Base-by-base conservation (phyloP, 106 monocot species). In the Dioscorea dumetorum region DNA sequence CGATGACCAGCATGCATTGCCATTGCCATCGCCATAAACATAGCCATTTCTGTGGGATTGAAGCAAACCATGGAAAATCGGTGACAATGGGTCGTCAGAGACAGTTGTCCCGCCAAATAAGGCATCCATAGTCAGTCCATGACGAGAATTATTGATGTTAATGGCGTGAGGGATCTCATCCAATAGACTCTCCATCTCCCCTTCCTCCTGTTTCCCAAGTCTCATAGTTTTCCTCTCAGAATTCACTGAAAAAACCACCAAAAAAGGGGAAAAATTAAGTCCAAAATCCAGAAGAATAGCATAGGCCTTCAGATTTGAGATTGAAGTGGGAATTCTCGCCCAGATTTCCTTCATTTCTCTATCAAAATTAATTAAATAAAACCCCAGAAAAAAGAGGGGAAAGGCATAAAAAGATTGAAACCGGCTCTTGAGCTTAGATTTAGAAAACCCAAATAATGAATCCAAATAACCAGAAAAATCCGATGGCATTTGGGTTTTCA, bases 151-250 rank as follows among this genome's bases (percentile, higher is more conserved):
- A 12, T 63, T 9, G 8, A 32, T 15, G 23, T 31, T 33, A 32
- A 32, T 63, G 12, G 62, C 62, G 33, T 63, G 66, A 51, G 66
- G 66, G 66, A 66, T 66, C 66, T 66, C 66, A 51, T 66, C 50
- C 24, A 66, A 24, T 3, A 66, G 66, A 10, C 23, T 66, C 20
- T 66, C 66, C 49, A 66, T 66, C 66, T 66, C 66, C 21, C 50
- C 50, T 22, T 66, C 54, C 19, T 16, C 66, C 50, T 41, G 66
- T 22, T 66, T 66, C 66, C 50, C 66, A 8, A 50, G 19, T 50
- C 49, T 66, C 66, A 66, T 66, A 2, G 20, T 8, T 23, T 22
- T 21, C 59, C 59, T 18, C 15, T 54, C 54, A 16, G 54, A 54
- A 18, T 18, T 19, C 54, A 54, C 15, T 15, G 2, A 16, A 54